Conservation (phyloP, 345 rosid genomes). For the Brassica juncea region DNA sequence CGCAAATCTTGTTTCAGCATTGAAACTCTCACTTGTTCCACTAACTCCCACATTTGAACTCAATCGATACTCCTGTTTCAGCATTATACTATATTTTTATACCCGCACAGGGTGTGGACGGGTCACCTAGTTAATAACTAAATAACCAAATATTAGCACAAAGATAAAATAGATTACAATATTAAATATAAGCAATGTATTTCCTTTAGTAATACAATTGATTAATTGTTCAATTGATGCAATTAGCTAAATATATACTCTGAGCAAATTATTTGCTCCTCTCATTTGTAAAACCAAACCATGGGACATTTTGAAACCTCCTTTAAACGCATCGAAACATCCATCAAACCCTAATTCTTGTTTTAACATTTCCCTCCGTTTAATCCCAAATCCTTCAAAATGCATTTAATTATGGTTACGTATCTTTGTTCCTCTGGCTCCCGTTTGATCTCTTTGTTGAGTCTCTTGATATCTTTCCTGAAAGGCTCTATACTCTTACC, state of each 20-base stretch:
- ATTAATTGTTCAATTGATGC: not conserved
- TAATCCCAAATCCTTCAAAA: conserved; percentile 37
- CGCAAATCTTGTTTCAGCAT: too few relatives aligned
- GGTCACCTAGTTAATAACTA: not conserved
- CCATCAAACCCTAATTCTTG: not conserved
- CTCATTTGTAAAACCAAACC: conserved; percentile 24
- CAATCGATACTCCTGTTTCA: too few relatives aligned
- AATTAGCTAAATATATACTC: conserved; percentile 7
- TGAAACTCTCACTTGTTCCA: too few relatives aligned
- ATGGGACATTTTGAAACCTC: conserved; percentile 23
- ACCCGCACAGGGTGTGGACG: too few relatives aligned
- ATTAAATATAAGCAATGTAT: not conserved
- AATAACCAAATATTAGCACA: not conserved
- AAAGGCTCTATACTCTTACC: conserved; percentile 17
- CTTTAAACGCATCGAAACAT: conserved; percentile 18
- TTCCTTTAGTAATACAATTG: conserved; percentile 22
- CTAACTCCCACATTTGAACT: too few relatives aligned
- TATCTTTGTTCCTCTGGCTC: not conserved
- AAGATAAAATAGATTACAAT: not conserved
- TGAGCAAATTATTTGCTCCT: conserved; percentile 21
- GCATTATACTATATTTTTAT: too few relatives aligned
- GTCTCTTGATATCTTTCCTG: conserved; percentile 1
- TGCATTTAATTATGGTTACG: conserved; percentile 13
- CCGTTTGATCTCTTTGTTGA: conserved; percentile 4
- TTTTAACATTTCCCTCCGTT: conserved; percentile 7